Conservation (phyloP, 257 asterid genomes). For the Penstemon newberryi region DNA sequence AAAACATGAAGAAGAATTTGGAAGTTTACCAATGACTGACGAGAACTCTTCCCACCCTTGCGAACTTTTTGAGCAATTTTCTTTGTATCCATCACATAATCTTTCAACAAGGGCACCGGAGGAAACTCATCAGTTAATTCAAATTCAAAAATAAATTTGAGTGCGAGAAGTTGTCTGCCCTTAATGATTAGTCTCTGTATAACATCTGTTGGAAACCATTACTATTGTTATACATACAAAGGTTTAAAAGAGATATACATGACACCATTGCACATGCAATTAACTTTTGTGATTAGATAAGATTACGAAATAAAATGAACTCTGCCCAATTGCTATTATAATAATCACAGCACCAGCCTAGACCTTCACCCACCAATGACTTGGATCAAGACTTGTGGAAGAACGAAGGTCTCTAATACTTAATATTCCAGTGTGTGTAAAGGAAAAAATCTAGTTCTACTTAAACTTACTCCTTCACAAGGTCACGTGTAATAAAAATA, state of each 20-base stretch:
- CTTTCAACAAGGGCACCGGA: conserved; percentile 59
- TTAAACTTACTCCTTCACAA: neutral
- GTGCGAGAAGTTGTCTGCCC: conserved; percentile 58
- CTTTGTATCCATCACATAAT: conserved; percentile 43
- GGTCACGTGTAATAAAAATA: neutral
- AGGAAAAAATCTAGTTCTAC: neutral
- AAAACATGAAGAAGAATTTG: conserved; percentile 15
- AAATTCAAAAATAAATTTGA: conserved; percentile 59
- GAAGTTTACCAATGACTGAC: conserved; percentile 42
- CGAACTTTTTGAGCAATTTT: conserved; percentile 44
- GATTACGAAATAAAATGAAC: neutral
- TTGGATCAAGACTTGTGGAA: conserved; percentile 11
- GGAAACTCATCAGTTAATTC: conserved; percentile 59
- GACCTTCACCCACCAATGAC: conserved; percentile 10
- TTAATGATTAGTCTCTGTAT: conserved; percentile 51
- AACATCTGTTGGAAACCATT: conserved; percentile 43
- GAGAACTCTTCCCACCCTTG: conserved; percentile 48
- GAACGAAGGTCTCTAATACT: neutral
- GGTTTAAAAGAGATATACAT: conserved; percentile 9
- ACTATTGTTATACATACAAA: conserved; percentile 21
- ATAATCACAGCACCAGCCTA: conserved; percentile 10
- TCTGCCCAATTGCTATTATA: no score
- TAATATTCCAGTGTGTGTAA: neutral
- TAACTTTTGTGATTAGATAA: neutral
- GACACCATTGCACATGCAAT: conserved; percentile 20